phyloP scores from a whole-genome alignment of 345 rosid genomes.

The Corymbia maculata region DNA sequence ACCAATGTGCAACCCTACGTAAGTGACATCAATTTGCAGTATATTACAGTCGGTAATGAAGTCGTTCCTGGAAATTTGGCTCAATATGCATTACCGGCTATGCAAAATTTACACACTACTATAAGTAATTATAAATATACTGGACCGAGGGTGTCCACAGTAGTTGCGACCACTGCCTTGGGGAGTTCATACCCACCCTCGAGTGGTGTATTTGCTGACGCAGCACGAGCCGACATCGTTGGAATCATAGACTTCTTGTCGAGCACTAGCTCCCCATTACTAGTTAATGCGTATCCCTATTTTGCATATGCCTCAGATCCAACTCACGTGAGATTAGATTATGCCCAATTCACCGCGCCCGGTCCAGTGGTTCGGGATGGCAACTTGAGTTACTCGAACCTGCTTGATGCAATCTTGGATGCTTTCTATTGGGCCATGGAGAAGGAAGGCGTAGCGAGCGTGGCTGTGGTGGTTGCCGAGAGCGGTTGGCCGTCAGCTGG shows the following conservation, averaged over 20 bases:
- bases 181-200: neutral
- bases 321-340: constrained; percentile 4
- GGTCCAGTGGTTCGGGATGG: constrained; percentile 16
- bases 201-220: neutral
- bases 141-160: neutral
- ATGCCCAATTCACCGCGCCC: constrained; percentile 9
- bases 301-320: constrained; percentile 20
- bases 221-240: neutral
- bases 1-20: neutral
- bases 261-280: constrained; percentile 13
- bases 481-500: constrained; percentile 4
- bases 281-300: constrained; percentile 34
- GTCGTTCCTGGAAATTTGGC: neutral
- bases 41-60: neutral
- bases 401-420: constrained; percentile 31
- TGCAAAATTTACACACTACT: neutral
- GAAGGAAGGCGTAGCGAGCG: neutral
- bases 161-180: neutral
- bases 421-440: constrained; percentile 21
- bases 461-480: neutral
- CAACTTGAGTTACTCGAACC: constrained; percentile 5
- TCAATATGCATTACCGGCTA: neutral
- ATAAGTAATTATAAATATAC: neutral
- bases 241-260: constrained; percentile 1
- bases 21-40: neutral